A percentile compares a stretch with the other conserved stretches of the same genome.
phyloP scores from a whole-genome alignment of 805 yeast genomes.

The Tetrapisispora taiwanensis region DNA sequence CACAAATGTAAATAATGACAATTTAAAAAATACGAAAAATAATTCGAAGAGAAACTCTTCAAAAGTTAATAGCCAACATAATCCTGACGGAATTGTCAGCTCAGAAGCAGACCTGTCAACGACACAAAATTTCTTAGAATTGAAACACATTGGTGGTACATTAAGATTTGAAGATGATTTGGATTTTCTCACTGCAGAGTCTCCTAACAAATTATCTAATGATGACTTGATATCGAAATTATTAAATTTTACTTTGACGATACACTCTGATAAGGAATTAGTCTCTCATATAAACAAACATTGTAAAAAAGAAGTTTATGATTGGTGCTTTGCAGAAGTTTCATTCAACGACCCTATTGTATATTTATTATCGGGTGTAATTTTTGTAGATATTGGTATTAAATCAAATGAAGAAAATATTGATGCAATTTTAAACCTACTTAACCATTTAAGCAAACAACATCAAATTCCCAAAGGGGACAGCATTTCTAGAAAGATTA shows the following conservation, averaged over 20 bases:
- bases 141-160: slow-evolving; percentile 28
- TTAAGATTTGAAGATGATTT: slow-evolving; percentile 29
- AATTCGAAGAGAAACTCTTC: neutral
- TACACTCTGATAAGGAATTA: slow-evolving; percentile 13
- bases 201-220: neutral
- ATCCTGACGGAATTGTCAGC: neutral
- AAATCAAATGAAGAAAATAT: neutral
- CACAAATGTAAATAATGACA: slow-evolving; percentile 3
- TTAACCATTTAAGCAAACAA: neutral
- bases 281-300: slow-evolving; percentile 11
- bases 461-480: slow-evolving; percentile 3
- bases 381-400: slow-evolving; percentile 4
- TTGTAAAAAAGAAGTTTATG: slow-evolving; percentile 14
- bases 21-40: too few species aligned
- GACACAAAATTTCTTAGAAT: slow-evolving; percentile 19
- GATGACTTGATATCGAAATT: slow-evolving; percentile 11
- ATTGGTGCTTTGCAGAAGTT: slow-evolving; percentile 11
- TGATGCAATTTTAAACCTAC: neutral
- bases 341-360: slow-evolving; percentile 2
- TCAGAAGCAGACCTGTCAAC: slow-evolving; percentile 3
- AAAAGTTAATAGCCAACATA: neutral
- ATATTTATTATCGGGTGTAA: slow-evolving; percentile 13
- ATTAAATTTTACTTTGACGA: slow-evolving; percentile 14
- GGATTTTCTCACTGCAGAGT: slow-evolving; percentile 25
- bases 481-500: slow-evolving; percentile 8